phyloP scores from a whole-genome alignment of 2,329 filamentous ascomycete species.

The Xylariaceae sp. region DNA sequence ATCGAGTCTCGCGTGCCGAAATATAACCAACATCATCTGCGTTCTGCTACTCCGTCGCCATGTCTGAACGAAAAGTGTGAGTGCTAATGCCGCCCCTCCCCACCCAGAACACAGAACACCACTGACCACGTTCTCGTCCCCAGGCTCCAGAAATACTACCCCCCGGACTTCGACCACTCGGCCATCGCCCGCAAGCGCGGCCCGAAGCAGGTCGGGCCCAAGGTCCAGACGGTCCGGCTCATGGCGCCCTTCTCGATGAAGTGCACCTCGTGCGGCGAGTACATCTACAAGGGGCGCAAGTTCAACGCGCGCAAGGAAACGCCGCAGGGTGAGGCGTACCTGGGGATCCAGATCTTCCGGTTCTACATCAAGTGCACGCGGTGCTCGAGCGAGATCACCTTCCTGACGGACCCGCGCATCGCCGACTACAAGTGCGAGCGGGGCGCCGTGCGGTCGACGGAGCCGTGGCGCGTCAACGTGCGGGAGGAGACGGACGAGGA shows the following conservation, averaged over 20 bases:
- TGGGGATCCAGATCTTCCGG: slow-evolving; percentile 79
- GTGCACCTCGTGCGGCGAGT: slow-evolving; percentile 54
- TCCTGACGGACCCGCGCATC: slow-evolving; percentile 79
- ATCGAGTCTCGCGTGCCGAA: too few species aligned
- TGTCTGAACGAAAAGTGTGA: too few species aligned
- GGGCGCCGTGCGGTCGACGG: slow-evolving; percentile 88
- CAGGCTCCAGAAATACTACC: slow-evolving; percentile 50
- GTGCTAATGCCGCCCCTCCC: too few species aligned
- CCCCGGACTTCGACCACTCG: slow-evolving; percentile 85
- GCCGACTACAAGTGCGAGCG: slow-evolving; percentile 79
- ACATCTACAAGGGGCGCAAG: slow-evolving; percentile 88
- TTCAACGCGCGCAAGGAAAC: slow-evolving; percentile 96
- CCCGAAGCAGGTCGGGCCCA: slow-evolving; percentile 70
- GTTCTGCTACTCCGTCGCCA: too few species aligned
- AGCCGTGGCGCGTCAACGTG: slow-evolving; percentile 79
- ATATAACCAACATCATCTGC: too few species aligned
- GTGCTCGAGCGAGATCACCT: slow-evolving; percentile 20
- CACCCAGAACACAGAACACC: too few species aligned
- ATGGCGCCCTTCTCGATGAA: slow-evolving; percentile 71
- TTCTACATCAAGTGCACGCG: slow-evolving; percentile 71
- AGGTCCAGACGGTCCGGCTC: slow-evolving; percentile 79
- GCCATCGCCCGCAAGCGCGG: slow-evolving; percentile 67
- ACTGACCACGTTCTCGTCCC: too few species aligned
- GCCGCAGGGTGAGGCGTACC: slow-evolving; percentile 80
- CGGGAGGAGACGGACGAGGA: slow-evolving; percentile 79